Base-by-base conservation (phyloP, 306 rosid species). In the Leucaena leucocephala region DNA sequence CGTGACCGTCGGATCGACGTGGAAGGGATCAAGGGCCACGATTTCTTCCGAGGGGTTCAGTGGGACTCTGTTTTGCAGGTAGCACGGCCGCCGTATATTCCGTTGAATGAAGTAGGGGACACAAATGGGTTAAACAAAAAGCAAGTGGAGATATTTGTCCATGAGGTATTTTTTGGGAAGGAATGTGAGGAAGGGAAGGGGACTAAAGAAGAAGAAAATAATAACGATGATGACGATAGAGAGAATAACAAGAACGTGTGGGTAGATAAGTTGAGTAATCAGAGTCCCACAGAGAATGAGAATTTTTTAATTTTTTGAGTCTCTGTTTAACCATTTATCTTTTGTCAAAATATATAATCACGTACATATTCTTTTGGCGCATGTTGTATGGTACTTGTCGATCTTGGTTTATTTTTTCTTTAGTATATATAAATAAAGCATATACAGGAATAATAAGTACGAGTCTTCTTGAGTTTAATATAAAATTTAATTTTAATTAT, bases 81-180 rank as follows among this genome's bases (percentile, higher is more conserved):
- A 2, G 39, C 86, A 0, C 85, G 98, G 77, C 98, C 98, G 39
- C 98, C 97, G 3, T 79, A 83, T 65, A 84, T 95, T 43, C 98
- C 98, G 2, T 83, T 73, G 0, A 81, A 62, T 58, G 92, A 69
- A 4, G 57, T 67, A 1, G 86, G 46, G 74, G 92, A 80, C 6
- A 78, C 7, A 19, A 54, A 42, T 0, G 91, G 89, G 10, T 76
- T 57, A 70, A 63, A 71, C 0, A 38, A 46, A 44, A 87, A 80
- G 4, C 91, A 92, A 0, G 94, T 90, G 73, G 98, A 91, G 80
- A 64, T 64, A 0, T 89, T 92, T 68, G 97, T 95, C 21, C 83
- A 85, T 38, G 87, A 84, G 3, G 57, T 92, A 36, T 92, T 95
- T 74, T 87, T 84, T 38, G 84, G 81, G 0, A 68, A 66, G 16